Evolutionary conservation across 768 basidiomycete genomes (phyloP).

Genomic region (Lentinula detonsa): DNA sequence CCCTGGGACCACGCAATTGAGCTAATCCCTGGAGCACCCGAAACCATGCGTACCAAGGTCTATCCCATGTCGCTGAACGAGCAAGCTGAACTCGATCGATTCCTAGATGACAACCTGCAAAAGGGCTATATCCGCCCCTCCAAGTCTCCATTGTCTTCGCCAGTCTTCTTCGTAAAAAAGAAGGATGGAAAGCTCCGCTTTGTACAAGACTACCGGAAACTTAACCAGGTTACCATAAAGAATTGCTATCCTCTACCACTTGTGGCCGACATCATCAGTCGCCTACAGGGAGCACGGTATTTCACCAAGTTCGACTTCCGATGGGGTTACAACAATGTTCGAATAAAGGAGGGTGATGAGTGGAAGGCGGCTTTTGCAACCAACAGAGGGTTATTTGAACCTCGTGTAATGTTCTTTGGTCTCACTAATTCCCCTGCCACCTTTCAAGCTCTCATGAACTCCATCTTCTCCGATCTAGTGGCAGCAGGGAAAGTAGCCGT

Average conservation of each 20-base stretch:
- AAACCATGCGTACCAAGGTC: neutral
- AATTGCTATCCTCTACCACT: constrained; percentile 28
- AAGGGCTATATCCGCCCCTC: neutral
- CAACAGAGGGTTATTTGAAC: too few relatives aligned
- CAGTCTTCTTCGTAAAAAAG: neutral
- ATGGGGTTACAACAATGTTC: constrained; percentile 33
- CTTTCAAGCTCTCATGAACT: too few relatives aligned
- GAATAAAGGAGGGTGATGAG: constrained; percentile 34
- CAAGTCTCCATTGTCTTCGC: neutral
- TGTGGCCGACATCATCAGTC: constrained; percentile 25
- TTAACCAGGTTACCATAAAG: constrained; percentile 24
- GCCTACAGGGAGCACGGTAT: constrained; percentile 14
- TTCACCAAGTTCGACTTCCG: constrained; percentile 34
- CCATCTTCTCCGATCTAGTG: too few relatives aligned
- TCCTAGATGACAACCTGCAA: neutral
- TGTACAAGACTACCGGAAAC: neutral
- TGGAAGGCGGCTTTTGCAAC: constrained; percentile 36
- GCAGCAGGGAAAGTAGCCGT: too few relatives aligned
- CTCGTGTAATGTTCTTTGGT: too few relatives aligned
- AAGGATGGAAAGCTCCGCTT: neutral
- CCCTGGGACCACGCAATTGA: neutral
- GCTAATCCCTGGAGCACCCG: neutral
- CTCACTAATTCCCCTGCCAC: too few relatives aligned
- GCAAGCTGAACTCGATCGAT: neutral
- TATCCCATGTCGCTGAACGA: neutral